These are phyloP conservation scores for Guadua angustifolia DNA, from an alignment of 176 grass and related monocot species.

Conservation along the genomic window DNA sequence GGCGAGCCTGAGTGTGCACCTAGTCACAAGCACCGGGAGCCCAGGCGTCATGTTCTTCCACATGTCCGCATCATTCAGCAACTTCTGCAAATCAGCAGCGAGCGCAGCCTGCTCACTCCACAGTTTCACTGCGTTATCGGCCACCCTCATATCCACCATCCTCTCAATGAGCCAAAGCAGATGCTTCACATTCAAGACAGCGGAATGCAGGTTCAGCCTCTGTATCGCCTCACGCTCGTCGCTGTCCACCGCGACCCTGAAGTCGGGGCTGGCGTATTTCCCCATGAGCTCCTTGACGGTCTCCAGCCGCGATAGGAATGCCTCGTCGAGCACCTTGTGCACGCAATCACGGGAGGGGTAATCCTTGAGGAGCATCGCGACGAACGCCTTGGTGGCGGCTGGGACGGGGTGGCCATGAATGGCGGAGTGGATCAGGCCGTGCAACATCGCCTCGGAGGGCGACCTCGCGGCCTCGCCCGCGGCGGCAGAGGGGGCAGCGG, in stretches of 20 bases:
- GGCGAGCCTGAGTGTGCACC: conserved; percentile 68
- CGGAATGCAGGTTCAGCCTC: conserved; percentile 75
- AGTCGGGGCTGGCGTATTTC: conserved; percentile 84
- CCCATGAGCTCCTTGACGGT: conserved; percentile 83
- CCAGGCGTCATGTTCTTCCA: conserved; percentile 89
- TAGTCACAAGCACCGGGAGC: conserved; percentile 67
- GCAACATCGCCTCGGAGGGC: conserved; percentile 67
- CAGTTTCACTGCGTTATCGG: conserved; percentile 55
- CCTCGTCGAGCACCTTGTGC: conserved; percentile 64
- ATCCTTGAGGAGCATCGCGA: conserved; percentile 81
- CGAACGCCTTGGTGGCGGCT: conserved; percentile 76
- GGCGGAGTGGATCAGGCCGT: conserved; percentile 67
- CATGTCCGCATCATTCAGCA: conserved; percentile 75
- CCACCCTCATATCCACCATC: conserved; percentile 84
- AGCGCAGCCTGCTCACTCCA: conserved; percentile 79
- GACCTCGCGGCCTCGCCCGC: conserved; percentile 3
- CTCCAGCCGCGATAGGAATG: conserved; percentile 65
- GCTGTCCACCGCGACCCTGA: conserved; percentile 63
- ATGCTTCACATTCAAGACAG: conserved; percentile 66
- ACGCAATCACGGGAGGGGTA: conserved; percentile 69
- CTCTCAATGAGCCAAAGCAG: conserved; percentile 87
- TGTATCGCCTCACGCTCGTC: conserved; percentile 88
- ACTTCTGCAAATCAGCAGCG: conserved; percentile 73
- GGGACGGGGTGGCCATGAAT: conserved; percentile 66
- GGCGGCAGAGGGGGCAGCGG: neutral